Evolutionary conservation across 2,329 filamentous ascomycete genomes (phyloP).

Genomic region (Phaeosphaeria sp.): DNA sequence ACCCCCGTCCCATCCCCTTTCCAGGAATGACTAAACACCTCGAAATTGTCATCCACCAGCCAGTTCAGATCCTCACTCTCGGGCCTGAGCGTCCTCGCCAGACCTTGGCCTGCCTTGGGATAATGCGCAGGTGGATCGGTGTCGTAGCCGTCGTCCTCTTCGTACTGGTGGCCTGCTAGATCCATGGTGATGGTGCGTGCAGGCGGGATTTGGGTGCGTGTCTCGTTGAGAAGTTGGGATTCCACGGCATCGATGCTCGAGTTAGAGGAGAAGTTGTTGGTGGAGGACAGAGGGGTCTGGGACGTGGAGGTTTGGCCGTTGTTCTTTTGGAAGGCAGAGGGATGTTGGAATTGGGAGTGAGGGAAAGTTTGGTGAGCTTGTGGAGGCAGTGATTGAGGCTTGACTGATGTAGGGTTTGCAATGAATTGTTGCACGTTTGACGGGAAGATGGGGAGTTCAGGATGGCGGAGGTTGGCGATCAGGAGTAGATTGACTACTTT

Average conservation of each 20-base stretch:
- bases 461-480: slow-evolving; percentile 66
- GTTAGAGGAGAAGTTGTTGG: slow-evolving; percentile 23
- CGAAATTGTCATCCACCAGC: slow-evolving; percentile 66
- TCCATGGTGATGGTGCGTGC: slow-evolving; percentile 25
- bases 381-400: slow-evolving; percentile 18
- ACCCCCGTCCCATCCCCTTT: slow-evolving; percentile 43
- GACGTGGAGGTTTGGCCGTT: slow-evolving; percentile 23
- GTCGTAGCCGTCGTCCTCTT: slow-evolving; percentile 61
- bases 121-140: slow-evolving; percentile 64
- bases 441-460: slow-evolving; percentile 71
- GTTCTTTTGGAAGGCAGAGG: slow-evolving; percentile 11
- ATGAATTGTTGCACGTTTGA: slow-evolving; percentile 40
- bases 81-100: slow-evolving; percentile 60
- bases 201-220: slow-evolving; percentile 18
- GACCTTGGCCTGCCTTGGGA: slow-evolving; percentile 67
- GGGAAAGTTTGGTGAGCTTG: slow-evolving; percentile 7
- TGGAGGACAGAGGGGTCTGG: slow-evolving; percentile 28
- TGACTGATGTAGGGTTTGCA: slow-evolving; percentile 19
- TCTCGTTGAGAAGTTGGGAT: slow-evolving; percentile 42
- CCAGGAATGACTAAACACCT: slow-evolving; percentile 63
- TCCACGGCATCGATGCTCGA: slow-evolving; percentile 40
- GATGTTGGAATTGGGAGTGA: slow-evolving; percentile 18
- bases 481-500: slow-evolving; percentile 71
- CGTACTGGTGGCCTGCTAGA: slow-evolving; percentile 32
- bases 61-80: slow-evolving; percentile 68